Evolutionary conservation across 225 moss, liverwort and hornwort species (phyloP).

Genomic region (Physcomitrium patens): DNA sequence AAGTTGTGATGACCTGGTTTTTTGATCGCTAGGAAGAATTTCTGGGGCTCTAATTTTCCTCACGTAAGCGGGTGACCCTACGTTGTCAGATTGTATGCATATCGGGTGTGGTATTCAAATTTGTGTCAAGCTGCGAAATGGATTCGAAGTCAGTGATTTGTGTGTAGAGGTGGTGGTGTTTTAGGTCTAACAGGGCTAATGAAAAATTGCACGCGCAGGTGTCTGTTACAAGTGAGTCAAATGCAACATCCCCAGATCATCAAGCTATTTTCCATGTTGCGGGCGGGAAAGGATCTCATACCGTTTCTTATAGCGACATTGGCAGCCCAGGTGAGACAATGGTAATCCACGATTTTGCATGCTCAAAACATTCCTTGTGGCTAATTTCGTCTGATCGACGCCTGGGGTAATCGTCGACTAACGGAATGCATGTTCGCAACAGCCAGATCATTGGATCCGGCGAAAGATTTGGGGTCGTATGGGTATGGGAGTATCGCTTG

Average conservation of each 20-base stretch:
- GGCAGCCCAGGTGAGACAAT: conserved; percentile 54
- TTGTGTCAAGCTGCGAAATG: no score
- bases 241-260: conserved; percentile 63
- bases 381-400: no score
- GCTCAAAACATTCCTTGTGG: no score
- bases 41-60: no score
- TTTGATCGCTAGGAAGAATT: no score
- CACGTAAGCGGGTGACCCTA: no score
- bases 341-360: background rate
- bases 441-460: conserved; percentile 63
- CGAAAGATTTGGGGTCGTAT: conserved; percentile 56
- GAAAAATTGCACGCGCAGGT: conserved; percentile 29
- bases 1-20: no score
- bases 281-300: conserved; percentile 64
- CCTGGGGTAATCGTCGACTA: no score
- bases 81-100: no score
- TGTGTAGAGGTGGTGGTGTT: no score
- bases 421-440: background rate
- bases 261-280: conserved; percentile 59
- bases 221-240: conserved; percentile 52
- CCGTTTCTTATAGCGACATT: conserved; percentile 57
- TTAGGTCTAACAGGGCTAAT: conserved; percentile 6
- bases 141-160: no score
- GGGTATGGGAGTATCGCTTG: conserved; percentile 82
- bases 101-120: no score